Evolutionary conservation across 768 basidiomycete species (phyloP).

Genomic region (Russula emetica): DNA sequence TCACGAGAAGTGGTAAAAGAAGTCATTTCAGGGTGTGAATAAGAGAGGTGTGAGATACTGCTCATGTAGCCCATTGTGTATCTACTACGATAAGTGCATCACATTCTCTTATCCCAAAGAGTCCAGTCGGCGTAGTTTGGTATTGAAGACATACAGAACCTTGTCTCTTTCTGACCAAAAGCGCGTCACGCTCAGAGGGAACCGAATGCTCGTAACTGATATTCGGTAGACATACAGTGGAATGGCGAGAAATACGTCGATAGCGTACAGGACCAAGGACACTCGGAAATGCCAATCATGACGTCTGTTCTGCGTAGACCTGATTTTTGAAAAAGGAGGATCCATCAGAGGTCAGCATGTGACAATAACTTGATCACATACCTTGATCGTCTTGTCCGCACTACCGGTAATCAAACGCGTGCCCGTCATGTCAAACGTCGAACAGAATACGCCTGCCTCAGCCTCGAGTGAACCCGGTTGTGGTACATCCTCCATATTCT

Average conservation of each 20-base stretch:
- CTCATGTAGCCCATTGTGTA: neutral
- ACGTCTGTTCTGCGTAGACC: slow-evolving; percentile 71
- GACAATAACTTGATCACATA: slow-evolving; percentile 34
- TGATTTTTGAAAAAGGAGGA: slow-evolving; percentile 23
- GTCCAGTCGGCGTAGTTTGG: too few relatives aligned
- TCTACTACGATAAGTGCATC: neutral
- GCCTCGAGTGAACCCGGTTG: slow-evolving; percentile 98
- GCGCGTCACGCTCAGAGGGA: too few relatives aligned
- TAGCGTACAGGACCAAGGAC: neutral
- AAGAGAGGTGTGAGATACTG: neutral
- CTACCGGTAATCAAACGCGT: slow-evolving; percentile 92
- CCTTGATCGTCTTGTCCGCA: slow-evolving; percentile 99
- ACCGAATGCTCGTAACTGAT: neutral
- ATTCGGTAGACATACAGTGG: neutral
- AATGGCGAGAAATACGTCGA: neutral
- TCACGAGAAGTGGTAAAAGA: slow-evolving; percentile 49
- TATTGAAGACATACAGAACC: neutral
- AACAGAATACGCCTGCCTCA: slow-evolving; percentile 94
- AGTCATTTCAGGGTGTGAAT: neutral
- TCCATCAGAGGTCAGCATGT: neutral
- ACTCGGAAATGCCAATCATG: slow-evolving; percentile 35
- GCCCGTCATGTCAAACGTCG: slow-evolving; percentile 94
- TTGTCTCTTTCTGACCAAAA: neutral
- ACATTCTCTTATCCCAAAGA: neutral
- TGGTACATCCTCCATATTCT: slow-evolving; percentile 87